Evolutionary conservation across 257 asterid species (phyloP).

Genomic region (Gardenia jasminoides): DNA sequence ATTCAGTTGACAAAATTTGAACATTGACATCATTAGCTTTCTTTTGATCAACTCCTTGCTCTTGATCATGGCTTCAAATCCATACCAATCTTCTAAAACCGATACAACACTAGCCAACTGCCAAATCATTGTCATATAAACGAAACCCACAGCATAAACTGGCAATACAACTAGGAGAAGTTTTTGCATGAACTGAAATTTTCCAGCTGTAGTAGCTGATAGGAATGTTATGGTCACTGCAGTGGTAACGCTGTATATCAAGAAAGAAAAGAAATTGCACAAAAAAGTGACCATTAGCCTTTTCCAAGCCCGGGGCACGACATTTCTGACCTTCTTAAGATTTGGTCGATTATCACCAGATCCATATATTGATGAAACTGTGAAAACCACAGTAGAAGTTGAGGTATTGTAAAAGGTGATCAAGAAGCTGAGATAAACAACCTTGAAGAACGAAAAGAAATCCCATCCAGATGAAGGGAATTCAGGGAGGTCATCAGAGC

Average conservation of each 20-base stretch:
- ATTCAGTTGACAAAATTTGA: background rate
- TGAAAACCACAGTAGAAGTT: slow-evolving; percentile 14
- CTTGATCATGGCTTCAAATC: slow-evolving; percentile 13
- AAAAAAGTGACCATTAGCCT: slow-evolving; percentile 7
- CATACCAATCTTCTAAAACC: slow-evolving; percentile 11
- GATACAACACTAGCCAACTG: slow-evolving; percentile 16
- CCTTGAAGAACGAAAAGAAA: background rate
- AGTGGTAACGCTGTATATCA: background rate
- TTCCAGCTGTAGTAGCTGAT: background rate
- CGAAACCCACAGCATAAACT: background rate
- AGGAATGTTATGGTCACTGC: background rate
- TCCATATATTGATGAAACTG: slow-evolving; percentile 3
- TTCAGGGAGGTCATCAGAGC: background rate
- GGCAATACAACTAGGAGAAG: background rate
- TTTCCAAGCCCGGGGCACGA: slow-evolving; percentile 12
- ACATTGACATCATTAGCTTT: background rate
- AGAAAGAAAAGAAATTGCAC: background rate
- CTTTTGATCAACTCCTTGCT: slow-evolving; percentile 17
- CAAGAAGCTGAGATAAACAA: slow-evolving; percentile 6
- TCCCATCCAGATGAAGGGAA: background rate
- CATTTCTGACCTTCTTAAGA: slow-evolving; percentile 5
- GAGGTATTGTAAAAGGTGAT: background rate
- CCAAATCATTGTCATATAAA: slow-evolving; percentile 10
- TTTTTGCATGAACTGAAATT: background rate
- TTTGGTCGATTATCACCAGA: background rate